phyloP scores from a whole-genome alignment of 1,139 yeast genomes.

The Geotrichum histeridarum region DNA sequence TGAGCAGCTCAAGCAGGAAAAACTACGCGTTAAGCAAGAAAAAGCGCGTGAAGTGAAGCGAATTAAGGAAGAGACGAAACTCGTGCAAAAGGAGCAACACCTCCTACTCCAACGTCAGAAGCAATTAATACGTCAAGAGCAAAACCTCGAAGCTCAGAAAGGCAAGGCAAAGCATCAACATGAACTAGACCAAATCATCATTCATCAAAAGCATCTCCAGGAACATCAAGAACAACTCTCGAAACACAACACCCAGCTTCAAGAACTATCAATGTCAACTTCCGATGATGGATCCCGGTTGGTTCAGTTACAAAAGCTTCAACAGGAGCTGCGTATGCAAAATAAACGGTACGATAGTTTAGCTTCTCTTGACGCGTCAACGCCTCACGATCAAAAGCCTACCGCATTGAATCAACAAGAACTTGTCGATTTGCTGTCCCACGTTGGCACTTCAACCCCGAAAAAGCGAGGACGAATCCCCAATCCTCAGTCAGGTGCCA shows the following conservation, averaged over 20 bases:
- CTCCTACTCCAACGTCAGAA: constrained; percentile 13
- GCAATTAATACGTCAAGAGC: constrained; percentile 13
- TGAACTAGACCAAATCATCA: constrained; percentile 43
- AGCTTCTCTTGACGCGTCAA: not conserved
- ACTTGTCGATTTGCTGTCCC: constrained; percentile 3
- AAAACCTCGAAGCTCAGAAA: constrained; percentile 11
- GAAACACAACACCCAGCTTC: constrained; percentile 10
- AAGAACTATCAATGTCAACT: constrained; percentile 6
- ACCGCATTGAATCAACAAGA: constrained; percentile 8
- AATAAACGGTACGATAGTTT: constrained; percentile 4
- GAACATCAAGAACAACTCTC: constrained; percentile 9
- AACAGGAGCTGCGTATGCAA: constrained; percentile 4
- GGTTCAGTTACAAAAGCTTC: constrained; percentile 3
- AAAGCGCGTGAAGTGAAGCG: constrained; percentile 18
- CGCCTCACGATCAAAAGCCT: not conserved
- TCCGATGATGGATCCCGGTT: constrained; percentile 6
- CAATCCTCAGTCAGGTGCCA: constrained; percentile 4
- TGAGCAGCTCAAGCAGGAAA: constrained; percentile 16
- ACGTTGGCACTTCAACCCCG: constrained; percentile 7
- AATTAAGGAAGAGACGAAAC: constrained; percentile 17
- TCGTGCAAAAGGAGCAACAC: constrained; percentile 13
- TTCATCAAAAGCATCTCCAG: constrained; percentile 39
- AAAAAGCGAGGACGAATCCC: constrained; percentile 12
- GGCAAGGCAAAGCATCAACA: constrained; percentile 11
- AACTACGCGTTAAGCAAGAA: constrained; percentile 16